Evolutionary conservation across 2,329 filamentous ascomycete species (phyloP), one percentile per base, ranked within the genome.

Genomic region (Biscogniauxia marginata): DNA sequence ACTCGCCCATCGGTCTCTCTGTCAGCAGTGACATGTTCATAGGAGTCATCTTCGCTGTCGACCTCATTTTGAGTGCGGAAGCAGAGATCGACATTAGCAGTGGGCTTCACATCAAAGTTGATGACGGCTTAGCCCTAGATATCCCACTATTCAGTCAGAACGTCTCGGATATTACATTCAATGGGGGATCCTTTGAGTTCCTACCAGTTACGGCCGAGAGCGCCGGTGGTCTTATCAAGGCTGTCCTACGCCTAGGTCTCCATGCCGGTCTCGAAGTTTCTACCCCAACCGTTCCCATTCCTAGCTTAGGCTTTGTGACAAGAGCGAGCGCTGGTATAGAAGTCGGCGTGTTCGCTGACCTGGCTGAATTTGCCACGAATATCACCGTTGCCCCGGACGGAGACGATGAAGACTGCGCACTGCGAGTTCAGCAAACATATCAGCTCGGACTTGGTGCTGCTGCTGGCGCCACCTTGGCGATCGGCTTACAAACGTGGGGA

Each of bases 171-270:
- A 69, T 84, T 7, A 72, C 67, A 3, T 74, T 83, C 46, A 76
- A 79, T 3, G 80, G 80, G 5, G 82, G 78, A 0, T 67, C 75
- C 13, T 84, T 84, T 56, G 80, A 84, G 54, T 84, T 84, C 55
- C 74, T 85, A 1, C 82, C 83, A 0, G 78, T 85, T 3, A 79
- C 73, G 0, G 69, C 84, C 25, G 67, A 76, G 56, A 76, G 71
- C 24, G 74, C 73, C 8, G 72, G 69, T 6, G 74, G 74, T 0
- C 63, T 76, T 0, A 67, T 85, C 8, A 75, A 72, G 0, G 82
- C 79, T 0, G 67, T 77, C 0, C 71, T 85, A 0, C 77, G 79
- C 4, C 59, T 84, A 1, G 76, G 76, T 8, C 63, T 79, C 1
- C 73, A 77, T 25, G 74, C 76, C 3, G 81, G 80, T 11, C 62